Percentiles rank a stretch among this genome's conserved stretches.
Conservation (phyloP, 768 basidiomycete species). For the Mycena filopes region DNA sequence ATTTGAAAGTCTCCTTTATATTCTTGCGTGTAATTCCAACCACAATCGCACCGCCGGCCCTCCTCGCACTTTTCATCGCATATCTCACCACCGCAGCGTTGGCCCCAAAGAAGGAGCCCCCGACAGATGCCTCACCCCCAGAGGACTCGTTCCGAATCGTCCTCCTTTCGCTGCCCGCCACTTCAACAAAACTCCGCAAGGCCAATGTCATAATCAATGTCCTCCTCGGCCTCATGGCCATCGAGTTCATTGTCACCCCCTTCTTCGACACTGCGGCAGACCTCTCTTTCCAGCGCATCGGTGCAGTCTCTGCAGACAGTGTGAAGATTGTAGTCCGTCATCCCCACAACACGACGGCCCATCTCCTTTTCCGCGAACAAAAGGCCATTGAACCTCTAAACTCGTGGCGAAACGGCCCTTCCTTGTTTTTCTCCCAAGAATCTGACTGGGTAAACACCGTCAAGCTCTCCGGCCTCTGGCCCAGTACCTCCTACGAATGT, state of each 20-base stretch:
- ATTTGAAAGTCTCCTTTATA: constrained; percentile 53
- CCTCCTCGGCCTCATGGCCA: constrained; percentile 17
- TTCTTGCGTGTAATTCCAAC: constrained; percentile 56
- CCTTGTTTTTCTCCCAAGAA: constrained; percentile 52
- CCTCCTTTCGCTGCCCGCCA: constrained; percentile 46
- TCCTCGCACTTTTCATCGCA: constrained; percentile 44
- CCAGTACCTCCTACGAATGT: constrained; percentile 79
- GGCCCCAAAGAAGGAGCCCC: constrained; percentile 34
- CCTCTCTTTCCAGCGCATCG: constrained; percentile 74
- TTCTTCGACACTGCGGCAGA: constrained; percentile 63
- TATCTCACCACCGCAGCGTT: constrained; percentile 68
- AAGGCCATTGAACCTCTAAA: constrained; percentile 37
- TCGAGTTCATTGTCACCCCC: constrained; percentile 67
- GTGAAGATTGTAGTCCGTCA: constrained; percentile 74
- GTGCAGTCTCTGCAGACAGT: constrained; percentile 72
- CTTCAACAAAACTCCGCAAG: constrained; percentile 27
- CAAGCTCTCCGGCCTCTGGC: constrained; percentile 69
- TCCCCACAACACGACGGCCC: constrained; percentile 54
- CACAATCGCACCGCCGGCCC: constrained; percentile 40
- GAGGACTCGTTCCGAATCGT: constrained; percentile 35
- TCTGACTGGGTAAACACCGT: constrained; percentile 71
- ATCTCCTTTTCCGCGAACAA: constrained; percentile 60
- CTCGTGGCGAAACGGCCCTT: constrained; percentile 67
- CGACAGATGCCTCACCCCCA: not conserved
- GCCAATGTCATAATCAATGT: constrained; percentile 30